A percentile compares a stretch with the other conserved stretches of the same genome.
These are phyloP conservation scores for Massariosphaeria phaeospora DNA, from an alignment of 495 filamentous ascomycete species.

Conservation along the genomic window DNA sequence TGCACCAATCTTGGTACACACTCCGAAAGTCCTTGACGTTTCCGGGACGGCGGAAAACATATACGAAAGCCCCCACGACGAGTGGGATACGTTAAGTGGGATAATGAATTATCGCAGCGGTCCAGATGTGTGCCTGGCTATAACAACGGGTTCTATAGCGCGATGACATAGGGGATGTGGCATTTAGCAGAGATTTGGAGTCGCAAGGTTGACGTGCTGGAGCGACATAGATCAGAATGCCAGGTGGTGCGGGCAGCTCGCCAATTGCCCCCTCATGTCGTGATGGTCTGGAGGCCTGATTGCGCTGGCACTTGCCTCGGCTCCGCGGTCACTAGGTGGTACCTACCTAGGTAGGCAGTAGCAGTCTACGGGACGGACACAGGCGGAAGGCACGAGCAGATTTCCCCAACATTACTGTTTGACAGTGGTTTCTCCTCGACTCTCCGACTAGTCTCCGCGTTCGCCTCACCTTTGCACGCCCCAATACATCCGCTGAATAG, in stretches of 20 bases:
- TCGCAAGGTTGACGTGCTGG: neutral
- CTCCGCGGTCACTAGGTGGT: too few relatives aligned
- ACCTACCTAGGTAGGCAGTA: too few relatives aligned
- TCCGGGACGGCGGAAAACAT: conserved; percentile 12
- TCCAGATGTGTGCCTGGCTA: neutral
- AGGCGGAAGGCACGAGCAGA: too few relatives aligned
- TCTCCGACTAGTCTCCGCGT: neutral
- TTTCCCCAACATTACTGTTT: neutral
- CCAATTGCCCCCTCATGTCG: neutral
- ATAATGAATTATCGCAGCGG: neutral
- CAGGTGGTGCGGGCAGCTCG: neutral
- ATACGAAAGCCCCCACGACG: neutral
- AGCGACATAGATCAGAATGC: neutral
- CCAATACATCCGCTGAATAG: conserved; percentile 1
- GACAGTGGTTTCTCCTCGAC: neutral
- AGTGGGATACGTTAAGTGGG: conserved; percentile 10
- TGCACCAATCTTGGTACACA: neutral
- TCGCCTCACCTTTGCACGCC: conserved; percentile 3
- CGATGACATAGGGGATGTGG: neutral
- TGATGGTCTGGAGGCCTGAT: too few relatives aligned
- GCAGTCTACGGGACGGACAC: too few relatives aligned
- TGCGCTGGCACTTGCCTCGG: too few relatives aligned
- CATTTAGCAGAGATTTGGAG: conserved; percentile 4
- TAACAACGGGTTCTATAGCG: neutral
- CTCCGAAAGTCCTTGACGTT: too few relatives aligned